These are phyloP conservation scores for Sisymbrium irio DNA, from an alignment of 345 rosid genomes.

Conservation along the genomic window DNA sequence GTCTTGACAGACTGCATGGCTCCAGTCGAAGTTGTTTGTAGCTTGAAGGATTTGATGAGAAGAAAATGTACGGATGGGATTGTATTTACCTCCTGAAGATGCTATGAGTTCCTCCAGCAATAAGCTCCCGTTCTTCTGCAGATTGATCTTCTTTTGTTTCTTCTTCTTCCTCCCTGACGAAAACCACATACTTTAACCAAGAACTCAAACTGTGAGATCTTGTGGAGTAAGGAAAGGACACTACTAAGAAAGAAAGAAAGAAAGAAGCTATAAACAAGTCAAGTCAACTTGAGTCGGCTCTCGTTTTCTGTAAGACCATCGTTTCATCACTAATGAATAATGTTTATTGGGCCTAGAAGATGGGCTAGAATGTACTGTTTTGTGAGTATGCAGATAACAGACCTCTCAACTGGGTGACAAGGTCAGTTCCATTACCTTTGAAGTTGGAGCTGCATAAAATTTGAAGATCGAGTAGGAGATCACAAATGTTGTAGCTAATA, in stretches of 20 bases:
- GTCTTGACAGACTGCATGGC: not conserved
- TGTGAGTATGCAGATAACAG: not conserved
- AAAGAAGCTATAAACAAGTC: not conserved
- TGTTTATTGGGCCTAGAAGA: not conserved
- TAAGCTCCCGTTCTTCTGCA: slow-evolving; percentile 15
- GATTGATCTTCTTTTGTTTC: not conserved
- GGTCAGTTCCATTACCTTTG: not conserved
- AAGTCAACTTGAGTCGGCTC: not conserved
- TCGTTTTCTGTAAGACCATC: not conserved
- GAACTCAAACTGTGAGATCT: not conserved
- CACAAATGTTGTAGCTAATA: not conserved
- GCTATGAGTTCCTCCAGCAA: slow-evolving; percentile 25
- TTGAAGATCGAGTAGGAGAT: not conserved
- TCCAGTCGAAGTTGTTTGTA: slow-evolving; percentile 25
- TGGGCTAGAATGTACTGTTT: not conserved
- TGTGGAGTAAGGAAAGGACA: not conserved
- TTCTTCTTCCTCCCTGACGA: slow-evolving; percentile 8
- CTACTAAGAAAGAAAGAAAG: not conserved
- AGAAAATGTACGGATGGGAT: slow-evolving; percentile 26
- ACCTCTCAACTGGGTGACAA: not conserved
- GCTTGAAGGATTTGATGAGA: slow-evolving; percentile 20
- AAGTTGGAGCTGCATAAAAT: not conserved
- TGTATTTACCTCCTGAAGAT: slow-evolving; percentile 25
- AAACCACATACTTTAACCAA: not conserved
- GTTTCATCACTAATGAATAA: not conserved